Evolutionary conservation across 169 alveolate genomes (phyloP).

Genomic region (Eimeria falciformis): DNA sequence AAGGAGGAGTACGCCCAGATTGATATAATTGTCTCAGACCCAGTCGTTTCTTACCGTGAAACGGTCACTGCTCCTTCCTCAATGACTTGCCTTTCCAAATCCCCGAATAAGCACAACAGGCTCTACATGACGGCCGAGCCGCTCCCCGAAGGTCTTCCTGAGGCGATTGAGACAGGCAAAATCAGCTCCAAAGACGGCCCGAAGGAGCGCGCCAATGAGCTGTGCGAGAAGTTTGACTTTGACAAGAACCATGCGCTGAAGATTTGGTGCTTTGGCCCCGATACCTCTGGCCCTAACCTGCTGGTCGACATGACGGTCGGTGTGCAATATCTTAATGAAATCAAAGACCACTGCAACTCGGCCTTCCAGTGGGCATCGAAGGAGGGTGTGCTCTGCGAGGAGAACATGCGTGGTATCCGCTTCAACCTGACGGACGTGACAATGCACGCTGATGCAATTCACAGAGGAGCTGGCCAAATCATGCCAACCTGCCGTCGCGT

Average conservation of each 20-base stretch:
- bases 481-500: conserved; percentile 98
- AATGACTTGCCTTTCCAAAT: conserved; percentile 97
- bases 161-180: conserved; percentile 96
- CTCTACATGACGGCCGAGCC: conserved; percentile 98
- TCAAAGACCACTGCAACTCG: conserved; percentile 98
- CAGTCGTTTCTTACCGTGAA: conserved; percentile 99
- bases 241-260: conserved; percentile 97
- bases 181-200: conserved; percentile 96
- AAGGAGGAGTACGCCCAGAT: conserved; percentile 99
- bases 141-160: conserved; percentile 96
- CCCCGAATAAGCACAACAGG: conserved; percentile 99
- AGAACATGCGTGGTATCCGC: conserved; percentile 98
- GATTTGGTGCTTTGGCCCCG: conserved; percentile 99
- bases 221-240: conserved; percentile 97
- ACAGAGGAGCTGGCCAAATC: conserved; percentile 99
- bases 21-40: conserved; percentile 98
- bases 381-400: conserved; percentile 99
- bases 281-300: conserved; percentile 98
- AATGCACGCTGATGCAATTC: conserved; percentile 99
- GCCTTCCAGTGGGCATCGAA: conserved; percentile 99
- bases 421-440: conserved; percentile 98
- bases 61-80: conserved; percentile 96
- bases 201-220: conserved; percentile 95
- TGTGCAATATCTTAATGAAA: conserved; percentile 98
- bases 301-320: conserved; percentile 98